Evolutionary conservation across 2,329 filamentous ascomycete genomes (phyloP), one percentile per base, ranked within the genome.

Genomic region (Fusarium decemcellulare): DNA sequence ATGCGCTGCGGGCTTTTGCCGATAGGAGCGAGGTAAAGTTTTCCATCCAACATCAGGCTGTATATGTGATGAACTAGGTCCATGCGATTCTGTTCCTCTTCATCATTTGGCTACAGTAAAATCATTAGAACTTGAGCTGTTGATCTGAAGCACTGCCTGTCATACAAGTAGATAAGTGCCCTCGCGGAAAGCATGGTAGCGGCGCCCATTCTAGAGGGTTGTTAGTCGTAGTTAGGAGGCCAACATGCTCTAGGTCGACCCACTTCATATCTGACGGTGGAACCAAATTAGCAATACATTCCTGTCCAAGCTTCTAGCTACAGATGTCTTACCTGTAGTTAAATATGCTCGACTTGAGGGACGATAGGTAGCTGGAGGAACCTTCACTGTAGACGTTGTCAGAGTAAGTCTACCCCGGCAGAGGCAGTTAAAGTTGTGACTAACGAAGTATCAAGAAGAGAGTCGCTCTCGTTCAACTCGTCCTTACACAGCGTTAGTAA

Each of bases 181-280:
- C 30, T 64, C 60, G 2, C 63, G 60, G 12, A 64, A 65, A 10
- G 63, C 59, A 36, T 65, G 62, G 43, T 65, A 67, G 16, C 61
- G 50, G 37, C 65, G 61, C 9, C 65, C 65, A 1, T 68, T 66
- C 63, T 66, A 5, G 7, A 4, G 7, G 0, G 23, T 2, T 1
- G 6, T 50, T 4, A 37, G 8, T 23, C 18, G 18, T 23, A 23
- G 18, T 23, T 23, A 23, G 18, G 18, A 23, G 18, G 18, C 18
- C 18, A 23, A 23, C 18, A 23, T 23, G 18, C 18, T 23, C 18
- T 23, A 23, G 18, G 18, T 23, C 18, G 2, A 11, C 54, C 36
- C 0, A 63, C 65, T 27, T 68, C 65, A 11, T 56, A 68, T 51
- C 65, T 67, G 10, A 34, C 1, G 3, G 5, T 42, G 18, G 18